Percentiles rank a stretch among this genome's conserved stretches.
Conservation (phyloP, 179 eudicot species). For the Patellifolia procumbens region DNA sequence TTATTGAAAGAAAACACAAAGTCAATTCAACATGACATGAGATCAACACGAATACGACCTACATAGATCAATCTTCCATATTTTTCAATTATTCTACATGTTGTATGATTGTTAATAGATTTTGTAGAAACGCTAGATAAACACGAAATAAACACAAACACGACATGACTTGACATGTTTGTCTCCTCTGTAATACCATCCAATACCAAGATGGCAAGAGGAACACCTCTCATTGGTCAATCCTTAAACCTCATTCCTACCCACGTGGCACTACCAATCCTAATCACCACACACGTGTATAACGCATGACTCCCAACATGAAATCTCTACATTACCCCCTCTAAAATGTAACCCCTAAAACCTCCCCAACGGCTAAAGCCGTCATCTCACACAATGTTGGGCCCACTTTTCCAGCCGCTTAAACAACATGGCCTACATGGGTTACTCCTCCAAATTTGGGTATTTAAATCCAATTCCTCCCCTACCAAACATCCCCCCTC, state of each 20-base stretch:
- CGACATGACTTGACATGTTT: too few species aligned
- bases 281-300: constrained; percentile 3
- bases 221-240: not conserved
- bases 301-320: not conserved
- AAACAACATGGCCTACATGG: not conserved
- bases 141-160: too few species aligned
- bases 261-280: not conserved
- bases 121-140: too few species aligned
- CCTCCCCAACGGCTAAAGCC: constrained; percentile 12
- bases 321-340: constrained; percentile 3
- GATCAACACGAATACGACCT: too few species aligned
- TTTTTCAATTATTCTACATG: too few species aligned
- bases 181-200: too few species aligned
- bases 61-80: too few species aligned
- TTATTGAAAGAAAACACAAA: too few species aligned
- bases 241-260: not conserved
- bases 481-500: constrained; percentile 14
- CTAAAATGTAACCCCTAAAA: not conserved
- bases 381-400: not conserved
- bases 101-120: too few species aligned
- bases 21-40: too few species aligned
- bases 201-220: not conserved
- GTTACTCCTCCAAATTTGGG: not conserved
- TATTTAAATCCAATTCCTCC: constrained; percentile 15
- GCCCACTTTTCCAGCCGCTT: not conserved